These are phyloP conservation scores for Sclerotinia spermophila DNA, from an alignment of 2,329 filamentous ascomycete species.

Conservation along the genomic window DNA sequence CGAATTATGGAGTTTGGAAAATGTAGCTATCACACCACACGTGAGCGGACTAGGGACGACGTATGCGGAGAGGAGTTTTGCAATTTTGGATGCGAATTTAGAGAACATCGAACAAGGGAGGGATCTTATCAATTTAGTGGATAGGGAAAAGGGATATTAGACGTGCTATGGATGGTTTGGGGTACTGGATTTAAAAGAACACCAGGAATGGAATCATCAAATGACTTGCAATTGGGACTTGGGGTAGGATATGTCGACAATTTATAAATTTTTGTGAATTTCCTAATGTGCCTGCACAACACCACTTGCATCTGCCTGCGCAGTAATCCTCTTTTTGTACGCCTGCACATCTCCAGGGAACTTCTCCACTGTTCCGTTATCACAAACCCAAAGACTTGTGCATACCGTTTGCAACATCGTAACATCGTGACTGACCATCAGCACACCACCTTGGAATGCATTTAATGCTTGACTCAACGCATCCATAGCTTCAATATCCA, in stretches of 20 bases:
- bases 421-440: constrained; percentile 99
- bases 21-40: constrained; percentile 63
- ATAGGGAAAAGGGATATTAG: constrained; percentile 58
- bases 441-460: constrained; percentile 86
- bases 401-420: constrained; percentile 98
- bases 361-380: constrained; percentile 89
- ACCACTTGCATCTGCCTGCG: constrained; percentile 82
- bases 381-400: constrained; percentile 93
- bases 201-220: not conserved
- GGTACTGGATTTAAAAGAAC: not conserved
- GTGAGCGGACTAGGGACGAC: constrained; percentile 52
- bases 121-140: constrained; percentile 58
- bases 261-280: not conserved
- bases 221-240: not conserved
- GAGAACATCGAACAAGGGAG: constrained; percentile 49
- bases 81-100: constrained; percentile 57
- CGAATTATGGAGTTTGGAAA: constrained; percentile 59
- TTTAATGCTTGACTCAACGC: constrained; percentile 79
- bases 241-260: not conserved
- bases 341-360: constrained; percentile 92
- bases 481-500: constrained; percentile 98
- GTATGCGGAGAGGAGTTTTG: constrained; percentile 55
- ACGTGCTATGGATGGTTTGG: not conserved
- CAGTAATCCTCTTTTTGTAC: constrained; percentile 94
- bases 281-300: constrained; percentile 51